Evolutionary conservation across 768 basidiomycete species (phyloP).

Genomic region (Russula brevipes): DNA sequence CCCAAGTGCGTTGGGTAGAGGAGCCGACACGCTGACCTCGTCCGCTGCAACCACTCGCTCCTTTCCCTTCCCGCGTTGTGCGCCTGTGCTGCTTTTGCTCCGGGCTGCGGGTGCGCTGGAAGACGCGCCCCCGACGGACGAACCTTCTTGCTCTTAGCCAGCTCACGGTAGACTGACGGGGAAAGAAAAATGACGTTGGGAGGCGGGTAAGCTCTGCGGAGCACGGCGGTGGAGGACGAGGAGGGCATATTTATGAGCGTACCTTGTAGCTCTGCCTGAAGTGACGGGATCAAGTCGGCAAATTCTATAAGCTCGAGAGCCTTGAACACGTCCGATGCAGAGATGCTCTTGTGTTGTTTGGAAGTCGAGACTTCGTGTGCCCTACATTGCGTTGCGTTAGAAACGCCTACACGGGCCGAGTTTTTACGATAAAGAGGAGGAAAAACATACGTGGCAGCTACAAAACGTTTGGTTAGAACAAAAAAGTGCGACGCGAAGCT

Average conservation of each 20-base stretch:
- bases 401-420: background rate
- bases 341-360: constrained; percentile 83
- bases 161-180: constrained; percentile 56
- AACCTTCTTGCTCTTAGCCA: constrained; percentile 55
- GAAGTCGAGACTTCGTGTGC: constrained; percentile 85
- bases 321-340: constrained; percentile 84
- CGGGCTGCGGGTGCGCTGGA: constrained; percentile 27
- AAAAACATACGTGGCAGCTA: constrained; percentile 26
- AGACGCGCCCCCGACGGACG: constrained; percentile 19
- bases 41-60: constrained; percentile 6
- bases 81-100: background rate
- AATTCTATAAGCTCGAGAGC: constrained; percentile 78
- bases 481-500: background rate
- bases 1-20: constrained; percentile 17
- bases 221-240: background rate
- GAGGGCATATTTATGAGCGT: constrained; percentile 24
- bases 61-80: constrained; percentile 21
- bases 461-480: background rate
- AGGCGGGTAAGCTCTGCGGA: background rate
- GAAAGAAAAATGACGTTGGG: background rate
- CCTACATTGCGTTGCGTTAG: constrained; percentile 37
- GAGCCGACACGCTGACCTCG: constrained; percentile 19
- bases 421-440: constrained; percentile 36
- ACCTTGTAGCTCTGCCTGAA: constrained; percentile 65
- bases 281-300: constrained; percentile 56